Percentiles rank a stretch among this genome's conserved stretches.
phyloP scores from a whole-genome alignment of 2,329 filamentous ascomycete species.

The Alternaria longipes region DNA sequence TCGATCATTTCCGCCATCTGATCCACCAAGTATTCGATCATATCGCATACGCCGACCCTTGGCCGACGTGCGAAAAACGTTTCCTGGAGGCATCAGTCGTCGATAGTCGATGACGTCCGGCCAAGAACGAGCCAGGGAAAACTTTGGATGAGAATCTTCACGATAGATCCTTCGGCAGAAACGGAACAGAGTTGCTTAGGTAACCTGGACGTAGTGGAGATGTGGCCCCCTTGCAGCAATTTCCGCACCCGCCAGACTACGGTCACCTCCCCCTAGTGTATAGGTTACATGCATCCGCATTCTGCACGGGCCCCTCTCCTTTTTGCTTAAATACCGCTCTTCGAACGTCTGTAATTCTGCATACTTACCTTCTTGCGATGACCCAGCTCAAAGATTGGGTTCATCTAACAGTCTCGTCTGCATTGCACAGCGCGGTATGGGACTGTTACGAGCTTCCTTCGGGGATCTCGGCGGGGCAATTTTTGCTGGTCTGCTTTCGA shows the following conservation, averaged over 20 bases:
- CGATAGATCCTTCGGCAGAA: not conserved
- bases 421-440: constrained; percentile 52
- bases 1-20: not conserved
- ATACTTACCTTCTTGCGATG: constrained; percentile 50
- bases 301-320: not conserved
- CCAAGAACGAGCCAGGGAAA: constrained; percentile 6
- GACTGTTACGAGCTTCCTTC: constrained; percentile 46
- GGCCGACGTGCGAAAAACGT: not conserved
- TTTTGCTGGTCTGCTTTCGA: constrained; percentile 38
- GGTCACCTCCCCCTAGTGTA: not conserved
- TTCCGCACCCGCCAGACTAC: constrained; percentile 6
- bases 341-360: not conserved
- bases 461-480: constrained; percentile 48
- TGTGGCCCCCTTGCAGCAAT: not conserved
- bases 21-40: constrained; percentile 1
- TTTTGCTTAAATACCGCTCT: constrained; percentile 1
- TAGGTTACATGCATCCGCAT: no score
- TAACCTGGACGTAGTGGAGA: not conserved
- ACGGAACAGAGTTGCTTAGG: not conserved
- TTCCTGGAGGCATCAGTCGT: not conserved
- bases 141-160: constrained; percentile 1
- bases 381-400: constrained; percentile 45
- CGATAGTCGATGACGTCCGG: constrained; percentile 6
- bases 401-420: constrained; percentile 44
- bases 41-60: constrained; percentile 2